Conservation (phyloP, 371 early-diverging fungal species). For the Mortierella sp. region DNA sequence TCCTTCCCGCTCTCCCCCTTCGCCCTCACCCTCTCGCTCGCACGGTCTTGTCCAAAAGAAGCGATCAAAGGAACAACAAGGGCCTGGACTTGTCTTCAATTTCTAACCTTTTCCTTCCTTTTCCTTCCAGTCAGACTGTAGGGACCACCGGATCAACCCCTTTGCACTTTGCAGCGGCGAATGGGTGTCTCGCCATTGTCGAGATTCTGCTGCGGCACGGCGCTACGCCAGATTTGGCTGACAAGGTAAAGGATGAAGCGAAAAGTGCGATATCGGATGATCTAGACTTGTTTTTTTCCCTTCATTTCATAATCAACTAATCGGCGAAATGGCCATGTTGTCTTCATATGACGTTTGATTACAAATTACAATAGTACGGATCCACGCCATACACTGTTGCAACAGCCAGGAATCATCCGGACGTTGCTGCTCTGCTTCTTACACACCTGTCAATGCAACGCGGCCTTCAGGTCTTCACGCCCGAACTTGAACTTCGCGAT, state of each 20-base stretch:
- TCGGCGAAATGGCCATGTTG: not conserved
- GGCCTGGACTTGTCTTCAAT: not conserved
- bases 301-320: constrained; percentile 2
- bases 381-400: constrained; percentile 71
- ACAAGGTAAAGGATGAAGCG: constrained; percentile 60
- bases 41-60: not conserved
- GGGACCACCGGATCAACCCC: constrained; percentile 79
- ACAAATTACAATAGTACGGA: constrained; percentile 59
- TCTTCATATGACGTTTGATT: not conserved
- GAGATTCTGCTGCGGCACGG: constrained; percentile 74
- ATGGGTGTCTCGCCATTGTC: constrained; percentile 70
- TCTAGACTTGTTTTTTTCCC: not conserved
- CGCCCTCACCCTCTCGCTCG: not conserved
- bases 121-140: constrained; percentile 37
- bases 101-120: not conserved
- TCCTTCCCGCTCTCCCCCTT: not conserved
- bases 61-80: not conserved
- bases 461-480: constrained; percentile 35
- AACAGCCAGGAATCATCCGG: constrained; percentile 68
- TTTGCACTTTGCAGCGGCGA: constrained; percentile 83
- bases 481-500: constrained; percentile 22
- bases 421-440: constrained; percentile 63
- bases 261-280: not conserved
- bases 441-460: constrained; percentile 47
- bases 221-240: constrained; percentile 70